Base-by-base conservation (phyloP, 1,284 basidiomycete genomes). In the Grifola frondosa region DNA sequence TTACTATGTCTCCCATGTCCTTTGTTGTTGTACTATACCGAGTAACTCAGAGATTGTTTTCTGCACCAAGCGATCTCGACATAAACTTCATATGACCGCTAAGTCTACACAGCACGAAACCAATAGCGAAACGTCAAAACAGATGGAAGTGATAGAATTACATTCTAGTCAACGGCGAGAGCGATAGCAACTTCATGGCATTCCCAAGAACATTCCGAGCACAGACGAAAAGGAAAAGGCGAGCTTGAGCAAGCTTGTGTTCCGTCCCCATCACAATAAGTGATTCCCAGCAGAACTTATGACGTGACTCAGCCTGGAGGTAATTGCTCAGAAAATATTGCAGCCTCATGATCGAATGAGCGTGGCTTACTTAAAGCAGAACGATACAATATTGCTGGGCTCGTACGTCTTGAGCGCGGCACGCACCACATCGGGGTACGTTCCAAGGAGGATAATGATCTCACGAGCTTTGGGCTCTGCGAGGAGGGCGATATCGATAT, bases 141-240 rank as follows among this genome's bases (percentile, higher is more conserved):
- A n/a, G n/a, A n/a, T n/a, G n/a, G n/a, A n/a, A n/a, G n/a, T n/a
- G n/a, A n/a, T n/a, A n/a, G n/a, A 10, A 36, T 37, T 39, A 98
- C 95, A 99, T 98, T 60, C 91, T 76, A 69, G 97, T 91, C 45
- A 97, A 72, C 6, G 93, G 95, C 42, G 83, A 80, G 55, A 97
- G 80, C 53, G 89, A 96, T 56, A 99, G 68, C 65, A 99, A 63
- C 57, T 84, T 78, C 84, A 99, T 88, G 37, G 92, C 88, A 40
- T 81, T 82, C 6, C 79, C 88, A 44, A 99, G 74, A 16, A 97
- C 95, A 57, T 95, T 88, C 68, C 90, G 78, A 44, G 94, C 90
- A 60, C 81, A 85, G 52, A 92, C 71, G 69, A 91, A 99, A 63
- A 99, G 64, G 78, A 86, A 97, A 70, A 99, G 71, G 57, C 92